A percentile compares a stretch with the other conserved stretches of the same genome.
Evolutionary conservation across 164 flowering plant genomes (phyloP).

Genomic region (Echeveria elegans): DNA sequence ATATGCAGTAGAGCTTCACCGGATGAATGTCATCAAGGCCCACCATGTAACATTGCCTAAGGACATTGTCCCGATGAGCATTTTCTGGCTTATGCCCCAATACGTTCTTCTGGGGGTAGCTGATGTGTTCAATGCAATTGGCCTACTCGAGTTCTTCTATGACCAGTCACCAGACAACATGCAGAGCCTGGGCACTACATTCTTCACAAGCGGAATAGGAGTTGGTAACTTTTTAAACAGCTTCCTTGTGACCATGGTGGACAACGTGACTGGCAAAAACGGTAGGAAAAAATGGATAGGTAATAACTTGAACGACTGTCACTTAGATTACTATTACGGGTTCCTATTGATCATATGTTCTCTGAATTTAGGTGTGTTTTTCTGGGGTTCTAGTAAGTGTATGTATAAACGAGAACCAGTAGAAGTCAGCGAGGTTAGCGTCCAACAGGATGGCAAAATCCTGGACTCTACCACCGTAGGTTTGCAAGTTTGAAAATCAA

Average conservation of each 20-base stretch:
- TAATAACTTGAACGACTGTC: constrained; percentile 66
- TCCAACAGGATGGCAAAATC: constrained; percentile 31
- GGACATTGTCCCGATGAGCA: constrained; percentile 66
- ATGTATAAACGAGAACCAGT: constrained; percentile 52
- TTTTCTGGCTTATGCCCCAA: constrained; percentile 72
- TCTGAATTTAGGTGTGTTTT: constrained; percentile 38
- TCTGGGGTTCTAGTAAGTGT: constrained; percentile 58
- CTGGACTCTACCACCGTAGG: constrained; percentile 3
- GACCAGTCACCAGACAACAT: constrained; percentile 77
- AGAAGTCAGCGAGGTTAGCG: constrained; percentile 20
- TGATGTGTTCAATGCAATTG: constrained; percentile 73
- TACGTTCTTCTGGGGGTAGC: constrained; percentile 60
- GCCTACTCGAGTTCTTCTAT: constrained; percentile 69
- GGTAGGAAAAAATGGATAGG: constrained; percentile 74
- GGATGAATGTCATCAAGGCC: constrained; percentile 38
- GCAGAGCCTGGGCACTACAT: constrained; percentile 84
- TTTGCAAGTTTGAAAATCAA: neutral
- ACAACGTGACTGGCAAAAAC: constrained; percentile 39
- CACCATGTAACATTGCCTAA: constrained; percentile 26
- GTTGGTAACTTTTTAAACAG: constrained; percentile 83
- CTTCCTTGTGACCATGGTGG: constrained; percentile 67
- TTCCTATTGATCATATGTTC: constrained; percentile 45
- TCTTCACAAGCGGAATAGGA: constrained; percentile 76
- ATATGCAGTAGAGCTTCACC: constrained; percentile 38
- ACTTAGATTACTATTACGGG: constrained; percentile 71